Base-by-base conservation (phyloP, 305 asterid genomes). In the Fraxinus albicans region DNA sequence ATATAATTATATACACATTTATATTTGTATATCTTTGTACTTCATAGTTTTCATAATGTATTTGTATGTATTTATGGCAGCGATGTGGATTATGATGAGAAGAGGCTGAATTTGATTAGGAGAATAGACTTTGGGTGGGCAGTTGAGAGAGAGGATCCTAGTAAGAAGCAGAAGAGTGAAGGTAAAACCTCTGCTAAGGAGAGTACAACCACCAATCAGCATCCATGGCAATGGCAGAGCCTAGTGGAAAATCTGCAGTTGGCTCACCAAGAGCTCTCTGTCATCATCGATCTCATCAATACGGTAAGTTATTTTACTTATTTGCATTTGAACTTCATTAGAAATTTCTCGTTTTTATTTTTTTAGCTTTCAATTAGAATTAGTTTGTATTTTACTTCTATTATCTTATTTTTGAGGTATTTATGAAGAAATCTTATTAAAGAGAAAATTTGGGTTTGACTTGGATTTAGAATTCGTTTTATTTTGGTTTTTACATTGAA, bases 181-280 rank as follows among this genome's bases (percentile, higher is more conserved):
- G 90, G 88, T 83, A 78, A 87, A 6, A 79, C 87, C 2, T 33
- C 88, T 35, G 85, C 89, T n/a, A 90, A 90, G 85, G 93, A 88
- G 85, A 87, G 87, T 80, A 82, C 90, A 17, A 77, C 87, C 60
- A 80, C 87, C 77, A 87, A 83, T 78, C 95, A 92, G 86, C 97
- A 93, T 74, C 90, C 93, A 76, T 89, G 97, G 98, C 92, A 83
- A 81, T 93, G 98, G 98, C 95, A 94, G 89, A 86, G 91, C 87
- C 85, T 96, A 84, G 95, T 93, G 86, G 99, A 96, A 88, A 93
- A 94, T 89, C 88, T 96, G 83, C 95, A 91, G 86, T 86, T 91
- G 86, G 99, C 98, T 88, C 98, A 91, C 88, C 98, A 96, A 83
- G 99, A 96, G 93, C 98, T 96, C 79, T 89, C 93, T 8, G 98